A percentile compares a stretch with the other conserved stretches of the same genome.
phyloP scores from a whole-genome alignment of 139 green algal genomes.

The Eudorina sp. region DNA sequence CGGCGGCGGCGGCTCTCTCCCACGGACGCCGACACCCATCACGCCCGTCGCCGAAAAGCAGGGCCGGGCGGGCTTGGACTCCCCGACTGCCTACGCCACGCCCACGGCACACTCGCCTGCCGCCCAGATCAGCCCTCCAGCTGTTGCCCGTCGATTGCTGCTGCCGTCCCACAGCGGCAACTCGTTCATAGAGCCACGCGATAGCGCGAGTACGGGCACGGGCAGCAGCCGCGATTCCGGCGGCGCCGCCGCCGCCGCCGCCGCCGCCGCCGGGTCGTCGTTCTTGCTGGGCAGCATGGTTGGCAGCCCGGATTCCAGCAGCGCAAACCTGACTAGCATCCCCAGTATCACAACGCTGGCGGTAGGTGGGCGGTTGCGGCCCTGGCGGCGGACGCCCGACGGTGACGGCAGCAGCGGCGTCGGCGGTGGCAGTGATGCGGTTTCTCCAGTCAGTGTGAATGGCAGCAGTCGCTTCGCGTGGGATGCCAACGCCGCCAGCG shows the following conservation, averaged over 20 bases:
- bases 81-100: background rate
- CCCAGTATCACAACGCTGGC: conserved; percentile 14
- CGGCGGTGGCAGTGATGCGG: background rate
- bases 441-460: too few species aligned
- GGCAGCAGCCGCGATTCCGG: background rate
- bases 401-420: background rate
- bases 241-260: background rate
- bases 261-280: too few species aligned
- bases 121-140: background rate
- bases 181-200: background rate
- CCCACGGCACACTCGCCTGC: background rate
- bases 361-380: background rate
- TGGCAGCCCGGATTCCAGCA: background rate
- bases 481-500: too few species aligned
- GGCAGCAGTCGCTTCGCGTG: background rate
- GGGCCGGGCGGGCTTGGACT: background rate
- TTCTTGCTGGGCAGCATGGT: too few species aligned
- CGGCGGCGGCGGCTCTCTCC: background rate
- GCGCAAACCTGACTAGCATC: background rate
- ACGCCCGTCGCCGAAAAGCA: background rate
- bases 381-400: background rate
- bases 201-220: background rate
- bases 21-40: background rate
- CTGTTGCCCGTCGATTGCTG: background rate
- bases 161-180: background rate